A percentile compares a stretch with the other conserved stretches of the same genome.
phyloP scores from a whole-genome alignment of 345 rosid genomes.

The Clarkia xantiana region DNA sequence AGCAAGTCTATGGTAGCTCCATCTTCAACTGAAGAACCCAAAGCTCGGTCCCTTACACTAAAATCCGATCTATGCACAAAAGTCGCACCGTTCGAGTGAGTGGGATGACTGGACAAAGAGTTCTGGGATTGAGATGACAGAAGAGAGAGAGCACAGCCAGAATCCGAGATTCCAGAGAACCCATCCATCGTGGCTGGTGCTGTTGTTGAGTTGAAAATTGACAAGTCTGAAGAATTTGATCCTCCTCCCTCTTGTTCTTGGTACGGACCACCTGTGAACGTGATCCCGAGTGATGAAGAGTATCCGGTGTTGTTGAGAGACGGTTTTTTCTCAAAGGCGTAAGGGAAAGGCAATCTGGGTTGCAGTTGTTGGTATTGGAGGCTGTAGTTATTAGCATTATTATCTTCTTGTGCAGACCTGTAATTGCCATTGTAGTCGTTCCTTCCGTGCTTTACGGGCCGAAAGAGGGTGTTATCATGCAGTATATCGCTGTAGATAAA shows the following conservation, averaged over 20 bases:
- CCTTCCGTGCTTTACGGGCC: constrained; percentile 8
- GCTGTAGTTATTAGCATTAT: constrained; percentile 16
- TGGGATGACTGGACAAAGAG: constrained; percentile 15
- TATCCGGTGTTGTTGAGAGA: constrained; percentile 15
- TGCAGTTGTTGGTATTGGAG: constrained; percentile 13
- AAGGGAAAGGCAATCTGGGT: constrained; percentile 19
- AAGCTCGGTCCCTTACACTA: constrained; percentile 17
- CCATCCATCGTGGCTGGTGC: constrained; percentile 27
- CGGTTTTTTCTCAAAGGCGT: constrained; percentile 14
- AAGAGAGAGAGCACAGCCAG: constrained; percentile 90
- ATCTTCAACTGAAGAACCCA: no score
- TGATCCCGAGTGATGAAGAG: constrained; percentile 10
- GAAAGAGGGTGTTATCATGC: no score
- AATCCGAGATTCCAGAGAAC: constrained; percentile 28
- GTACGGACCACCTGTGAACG: constrained; percentile 12
- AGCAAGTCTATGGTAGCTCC: no score
- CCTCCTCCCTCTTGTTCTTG: constrained; percentile 12
- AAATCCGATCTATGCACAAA: constrained; percentile 10
- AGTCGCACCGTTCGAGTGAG: constrained; percentile 8
- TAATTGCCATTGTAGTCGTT: constrained; percentile 26
- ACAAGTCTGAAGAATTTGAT: constrained; percentile 16
- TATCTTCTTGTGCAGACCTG: constrained; percentile 28
- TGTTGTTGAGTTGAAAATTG: constrained; percentile 20
- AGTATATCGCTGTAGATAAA: no score
- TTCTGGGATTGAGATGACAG: constrained; percentile 68